These are phyloP conservation scores for Lasiodiplodia sp. DNA, from an alignment of 2,329 filamentous ascomycete species.

Conservation along the genomic window DNA sequence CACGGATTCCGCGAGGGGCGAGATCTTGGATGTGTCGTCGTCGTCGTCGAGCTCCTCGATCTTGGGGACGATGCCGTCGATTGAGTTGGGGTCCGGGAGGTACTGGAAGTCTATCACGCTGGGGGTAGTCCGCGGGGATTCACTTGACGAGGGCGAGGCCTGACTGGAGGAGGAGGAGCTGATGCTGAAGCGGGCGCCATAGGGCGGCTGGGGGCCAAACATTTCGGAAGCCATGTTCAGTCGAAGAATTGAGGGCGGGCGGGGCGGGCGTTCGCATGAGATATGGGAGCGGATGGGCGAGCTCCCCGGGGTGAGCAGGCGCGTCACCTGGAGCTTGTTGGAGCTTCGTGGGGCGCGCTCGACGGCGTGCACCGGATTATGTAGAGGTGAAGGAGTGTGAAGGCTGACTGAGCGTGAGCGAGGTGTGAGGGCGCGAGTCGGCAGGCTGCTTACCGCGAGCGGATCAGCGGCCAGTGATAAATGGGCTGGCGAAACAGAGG, in stretches of 20 bases:
- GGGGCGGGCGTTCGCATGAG: not conserved
- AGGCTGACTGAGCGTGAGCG: slow-evolving; percentile 30
- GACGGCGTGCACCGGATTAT: slow-evolving; percentile 20
- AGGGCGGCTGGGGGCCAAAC: slow-evolving; percentile 45
- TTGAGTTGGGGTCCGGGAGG: slow-evolving; percentile 35
- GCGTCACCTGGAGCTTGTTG: slow-evolving; percentile 13
- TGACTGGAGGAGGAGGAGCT: slow-evolving; percentile 50
- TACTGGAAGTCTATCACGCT: slow-evolving; percentile 40
- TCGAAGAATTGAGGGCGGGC: slow-evolving; percentile 25
- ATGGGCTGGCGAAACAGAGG: slow-evolving; percentile 23
- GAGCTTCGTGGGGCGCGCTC: slow-evolving; percentile 8
- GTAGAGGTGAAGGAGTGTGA: slow-evolving; percentile 7
- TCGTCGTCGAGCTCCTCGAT: slow-evolving; percentile 62
- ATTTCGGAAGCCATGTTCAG: slow-evolving; percentile 46
- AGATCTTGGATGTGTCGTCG: slow-evolving; percentile 47
- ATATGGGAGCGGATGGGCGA: not conserved
- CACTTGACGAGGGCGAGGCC: slow-evolving; percentile 51
- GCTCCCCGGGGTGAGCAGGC: slow-evolving; percentile 6
- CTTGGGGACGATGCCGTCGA: slow-evolving; percentile 57
- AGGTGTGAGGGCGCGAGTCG: slow-evolving; percentile 23
- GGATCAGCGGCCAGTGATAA: slow-evolving; percentile 31
- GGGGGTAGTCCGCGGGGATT: slow-evolving; percentile 47
- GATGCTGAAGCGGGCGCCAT: slow-evolving; percentile 43
- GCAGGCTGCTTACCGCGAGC: slow-evolving; percentile 28
- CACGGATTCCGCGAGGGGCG: slow-evolving; percentile 40